Percentiles rank a stretch among this genome's conserved stretches.
Evolutionary conservation across 2,329 filamentous ascomycete genomes (phyloP).

Genomic region (Aspergillus calidoustus): DNA sequence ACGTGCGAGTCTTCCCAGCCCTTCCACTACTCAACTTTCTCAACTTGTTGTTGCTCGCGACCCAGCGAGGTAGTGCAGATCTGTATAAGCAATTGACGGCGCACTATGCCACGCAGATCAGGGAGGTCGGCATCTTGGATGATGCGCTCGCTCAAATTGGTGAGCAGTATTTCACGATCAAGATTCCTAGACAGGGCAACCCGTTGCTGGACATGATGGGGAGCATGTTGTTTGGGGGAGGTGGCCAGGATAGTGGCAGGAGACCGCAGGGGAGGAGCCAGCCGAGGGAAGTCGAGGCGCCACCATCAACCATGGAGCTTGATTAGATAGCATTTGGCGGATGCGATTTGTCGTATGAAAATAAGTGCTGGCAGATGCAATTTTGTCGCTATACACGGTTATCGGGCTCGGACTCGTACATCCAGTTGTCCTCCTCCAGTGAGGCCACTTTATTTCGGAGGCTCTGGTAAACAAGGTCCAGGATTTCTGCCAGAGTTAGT

Average conservation of each 20-base stretch:
- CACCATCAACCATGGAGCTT: conserved; percentile 50
- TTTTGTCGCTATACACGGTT: conserved; percentile 47
- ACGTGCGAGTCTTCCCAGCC: conserved; percentile 82
- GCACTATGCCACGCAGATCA: conserved; percentile 80
- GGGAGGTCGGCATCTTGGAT: conserved; percentile 77
- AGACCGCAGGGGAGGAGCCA: conserved; percentile 41
- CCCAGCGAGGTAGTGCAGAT: conserved; percentile 78
- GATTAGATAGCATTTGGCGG: conserved; percentile 38
- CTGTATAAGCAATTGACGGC: conserved; percentile 79
- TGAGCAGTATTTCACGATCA: conserved; percentile 96
- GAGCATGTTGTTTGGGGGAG: conserved; percentile 84
- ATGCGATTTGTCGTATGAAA: neutral
- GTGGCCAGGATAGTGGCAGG: conserved; percentile 53
- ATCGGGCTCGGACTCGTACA: conserved; percentile 75
- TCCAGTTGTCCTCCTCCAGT: conserved; percentile 85
- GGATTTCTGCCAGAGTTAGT: conserved; percentile 59
- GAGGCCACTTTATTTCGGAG: conserved; percentile 73
- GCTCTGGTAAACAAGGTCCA: conserved; percentile 71
- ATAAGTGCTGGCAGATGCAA: conserved; percentile 17
- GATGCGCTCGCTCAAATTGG: conserved; percentile 84
- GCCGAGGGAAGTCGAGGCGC: conserved; percentile 53
- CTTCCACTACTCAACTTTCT: conserved; percentile 96
- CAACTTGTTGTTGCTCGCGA: conserved; percentile 77
- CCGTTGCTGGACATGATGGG: conserved; percentile 98
- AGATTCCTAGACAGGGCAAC: conserved; percentile 85